Evolutionary conservation across 495 filamentous ascomycete species (phyloP).

Genomic region (Penicillium salamii): DNA sequence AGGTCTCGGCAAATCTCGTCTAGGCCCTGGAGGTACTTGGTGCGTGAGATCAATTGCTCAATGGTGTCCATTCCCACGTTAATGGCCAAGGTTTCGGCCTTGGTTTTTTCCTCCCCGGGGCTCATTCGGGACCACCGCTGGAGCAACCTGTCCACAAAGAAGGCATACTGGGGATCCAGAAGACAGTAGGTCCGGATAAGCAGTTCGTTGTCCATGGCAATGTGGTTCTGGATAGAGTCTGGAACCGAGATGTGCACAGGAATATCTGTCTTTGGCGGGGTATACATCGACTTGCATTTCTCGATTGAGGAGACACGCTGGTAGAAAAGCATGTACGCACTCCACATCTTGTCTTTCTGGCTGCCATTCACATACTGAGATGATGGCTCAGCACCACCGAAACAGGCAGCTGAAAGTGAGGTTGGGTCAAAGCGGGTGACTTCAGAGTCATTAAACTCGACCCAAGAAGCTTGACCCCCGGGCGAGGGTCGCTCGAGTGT

Average conservation of each 20-base stretch:
- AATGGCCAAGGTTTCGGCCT: conserved; percentile 58
- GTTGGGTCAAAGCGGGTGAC: conserved; percentile 72
- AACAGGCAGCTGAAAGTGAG: conserved; percentile 71
- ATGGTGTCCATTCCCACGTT: conserved; percentile 70
- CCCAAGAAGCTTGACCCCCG: conserved; percentile 58
- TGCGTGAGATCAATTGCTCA: conserved; percentile 72
- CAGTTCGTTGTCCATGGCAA: conserved; percentile 68
- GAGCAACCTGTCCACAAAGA: conserved; percentile 63
- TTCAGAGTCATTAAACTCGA: conserved; percentile 90
- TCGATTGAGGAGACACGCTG: conserved; percentile 71
- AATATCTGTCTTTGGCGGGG: conserved; percentile 28
- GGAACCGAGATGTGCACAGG: conserved; percentile 60
- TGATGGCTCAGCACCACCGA: conserved; percentile 64
- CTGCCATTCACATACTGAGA: conserved; percentile 39
- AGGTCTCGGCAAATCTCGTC: conserved; percentile 54
- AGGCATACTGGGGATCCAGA: conserved; percentile 68
- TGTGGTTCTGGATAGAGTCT: conserved; percentile 52
- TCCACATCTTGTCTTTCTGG: conserved; percentile 66
- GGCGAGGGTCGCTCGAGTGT: conserved; percentile 72
- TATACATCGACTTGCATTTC: conserved; percentile 23
- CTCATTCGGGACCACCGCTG: conserved; percentile 38
- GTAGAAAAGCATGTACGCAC: conserved; percentile 98
- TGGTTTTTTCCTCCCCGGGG: conserved; percentile 44
- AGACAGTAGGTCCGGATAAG: conserved; percentile 78
- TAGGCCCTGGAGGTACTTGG: conserved; percentile 67